phyloP scores from a whole-genome alignment of 2,329 filamentous ascomycete species.

The Calonectria henricotiae region DNA sequence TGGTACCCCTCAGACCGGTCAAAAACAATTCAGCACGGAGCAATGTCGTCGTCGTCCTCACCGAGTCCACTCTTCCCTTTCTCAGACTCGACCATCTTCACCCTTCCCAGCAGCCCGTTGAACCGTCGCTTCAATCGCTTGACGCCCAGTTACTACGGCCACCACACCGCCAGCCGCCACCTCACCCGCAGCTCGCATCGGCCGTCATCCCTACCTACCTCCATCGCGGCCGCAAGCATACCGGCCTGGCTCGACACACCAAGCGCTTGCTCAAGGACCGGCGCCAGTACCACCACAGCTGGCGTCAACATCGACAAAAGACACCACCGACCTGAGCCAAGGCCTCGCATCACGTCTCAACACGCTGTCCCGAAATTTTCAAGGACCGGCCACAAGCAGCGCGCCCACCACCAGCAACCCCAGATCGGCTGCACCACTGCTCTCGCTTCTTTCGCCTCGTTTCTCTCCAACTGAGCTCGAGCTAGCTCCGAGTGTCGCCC shows the following conservation, averaged over 20 bases:
- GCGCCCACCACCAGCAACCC: conserved; percentile 41
- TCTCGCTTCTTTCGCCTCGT: conserved; percentile 22
- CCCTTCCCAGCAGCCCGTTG: conserved; percentile 53
- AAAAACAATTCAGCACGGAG: conserved; percentile 62
- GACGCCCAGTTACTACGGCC: conserved; percentile 53
- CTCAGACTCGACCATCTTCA: conserved; percentile 58
- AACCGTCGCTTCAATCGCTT: conserved; percentile 52
- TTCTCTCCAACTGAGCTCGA: conserved; percentile 39
- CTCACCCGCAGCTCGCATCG: conserved; percentile 52
- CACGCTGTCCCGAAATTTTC: conserved; percentile 40
- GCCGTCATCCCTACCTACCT: conserved; percentile 53
- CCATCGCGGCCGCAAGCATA: conserved; percentile 52
- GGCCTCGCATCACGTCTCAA: conserved; percentile 42
- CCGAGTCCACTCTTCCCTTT: conserved; percentile 61
- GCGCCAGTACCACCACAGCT: conserved; percentile 50
- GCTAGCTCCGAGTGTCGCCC: conserved; percentile 38
- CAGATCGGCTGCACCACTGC: conserved; percentile 36
- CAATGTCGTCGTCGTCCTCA: conserved; percentile 59
- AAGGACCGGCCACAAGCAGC: conserved; percentile 44
- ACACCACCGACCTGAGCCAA: conserved; percentile 42
- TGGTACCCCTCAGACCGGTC: conserved; percentile 62
- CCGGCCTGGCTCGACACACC: conserved; percentile 48
- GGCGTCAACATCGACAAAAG: conserved; percentile 40
- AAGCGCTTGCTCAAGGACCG: conserved; percentile 39
- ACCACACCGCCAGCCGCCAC: conserved; percentile 54